Conservation (phyloP, 768 basidiomycete genomes). For the Asterophora lycoperdoides region DNA sequence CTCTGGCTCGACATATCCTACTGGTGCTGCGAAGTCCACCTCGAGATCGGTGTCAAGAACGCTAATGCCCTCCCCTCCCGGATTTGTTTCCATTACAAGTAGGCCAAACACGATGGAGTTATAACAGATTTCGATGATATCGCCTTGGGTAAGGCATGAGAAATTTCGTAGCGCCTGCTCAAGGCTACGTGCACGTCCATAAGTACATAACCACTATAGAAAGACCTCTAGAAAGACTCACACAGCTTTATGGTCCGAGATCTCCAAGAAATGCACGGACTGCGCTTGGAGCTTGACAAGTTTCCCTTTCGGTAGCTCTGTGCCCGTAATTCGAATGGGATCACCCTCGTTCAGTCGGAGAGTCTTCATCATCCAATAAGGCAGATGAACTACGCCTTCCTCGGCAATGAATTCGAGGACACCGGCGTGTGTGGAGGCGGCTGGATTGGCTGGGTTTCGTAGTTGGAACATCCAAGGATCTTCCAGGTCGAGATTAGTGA, state of each 20-base stretch:
- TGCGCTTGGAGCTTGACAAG: constrained; percentile 97
- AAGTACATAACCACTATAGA: background rate
- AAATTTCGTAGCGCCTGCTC: constrained; percentile 95
- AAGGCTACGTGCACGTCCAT: constrained; percentile 46
- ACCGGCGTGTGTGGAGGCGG: constrained; percentile 89
- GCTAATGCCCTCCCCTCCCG: constrained; percentile 83
- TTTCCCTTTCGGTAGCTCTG: constrained; percentile 87
- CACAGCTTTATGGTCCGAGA: constrained; percentile 98
- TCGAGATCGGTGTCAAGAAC: constrained; percentile 96
- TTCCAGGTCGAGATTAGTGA: constrained; percentile 84
- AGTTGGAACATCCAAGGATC: constrained; percentile 96
- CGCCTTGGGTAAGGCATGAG: constrained; percentile 86
- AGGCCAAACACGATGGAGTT: constrained; percentile 94
- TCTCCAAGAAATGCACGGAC: constrained; percentile 89
- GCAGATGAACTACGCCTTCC: constrained; percentile 92
- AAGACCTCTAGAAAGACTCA: constrained; percentile 38
- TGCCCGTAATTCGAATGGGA: constrained; percentile 87
- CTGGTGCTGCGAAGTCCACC: constrained; percentile 93
- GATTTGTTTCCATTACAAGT: constrained; percentile 89
- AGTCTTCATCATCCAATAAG: constrained; percentile 99
- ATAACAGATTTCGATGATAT: constrained; percentile 98
- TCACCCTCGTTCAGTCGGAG: constrained; percentile 92
- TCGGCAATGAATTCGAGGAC: constrained; percentile 99
- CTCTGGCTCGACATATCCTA: constrained; percentile 93
- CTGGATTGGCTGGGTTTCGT: constrained; percentile 82